Evolutionary conservation across 495 filamentous ascomycete genomes (phyloP).

Genomic region (Cairneyella variabilis): DNA sequence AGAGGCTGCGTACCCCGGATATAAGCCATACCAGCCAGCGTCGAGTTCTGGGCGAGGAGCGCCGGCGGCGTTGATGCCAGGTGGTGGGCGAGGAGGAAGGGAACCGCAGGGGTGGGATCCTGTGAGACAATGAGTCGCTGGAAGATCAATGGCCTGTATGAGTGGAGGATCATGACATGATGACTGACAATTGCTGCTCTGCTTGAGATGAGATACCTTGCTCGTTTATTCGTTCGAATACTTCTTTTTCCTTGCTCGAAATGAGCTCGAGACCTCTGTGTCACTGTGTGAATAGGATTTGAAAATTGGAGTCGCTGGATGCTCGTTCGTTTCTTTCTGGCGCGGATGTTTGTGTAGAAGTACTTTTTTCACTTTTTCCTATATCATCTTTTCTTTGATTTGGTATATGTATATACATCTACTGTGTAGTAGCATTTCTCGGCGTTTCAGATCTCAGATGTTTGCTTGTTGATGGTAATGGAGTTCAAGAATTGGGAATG

Average conservation of each 20-base stretch:
- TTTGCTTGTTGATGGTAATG: too few species aligned
- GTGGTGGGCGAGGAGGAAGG: slow-evolving; percentile 1
- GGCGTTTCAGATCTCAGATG: neutral
- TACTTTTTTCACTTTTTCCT: neutral
- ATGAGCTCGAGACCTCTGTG: neutral
- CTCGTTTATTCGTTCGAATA: slow-evolving; percentile 2
- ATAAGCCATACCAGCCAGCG: slow-evolving; percentile 11
- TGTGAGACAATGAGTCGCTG: slow-evolving; percentile 9
- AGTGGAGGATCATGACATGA: slow-evolving; percentile 1
- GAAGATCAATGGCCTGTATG: neutral
- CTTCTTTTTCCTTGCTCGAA: too few species aligned
- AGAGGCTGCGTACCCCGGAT: slow-evolving; percentile 14
- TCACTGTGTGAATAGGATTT: neutral
- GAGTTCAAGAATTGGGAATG: neutral
- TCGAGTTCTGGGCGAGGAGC: neutral
- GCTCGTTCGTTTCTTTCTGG: neutral
- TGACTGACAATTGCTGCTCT: slow-evolving; percentile 22
- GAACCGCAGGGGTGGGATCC: slow-evolving; percentile 26
- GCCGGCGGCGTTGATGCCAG: neutral
- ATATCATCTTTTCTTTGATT: neutral
- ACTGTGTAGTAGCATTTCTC: slow-evolving; percentile 1
- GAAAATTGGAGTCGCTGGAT: neutral
- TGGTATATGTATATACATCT: neutral
- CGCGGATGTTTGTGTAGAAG: neutral
- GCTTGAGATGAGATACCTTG: slow-evolving; percentile 34